Evolutionary conservation across 805 yeast genomes (phyloP), one percentile per base, ranked within the genome.

Genomic region (Yamadazyma sp.): DNA sequence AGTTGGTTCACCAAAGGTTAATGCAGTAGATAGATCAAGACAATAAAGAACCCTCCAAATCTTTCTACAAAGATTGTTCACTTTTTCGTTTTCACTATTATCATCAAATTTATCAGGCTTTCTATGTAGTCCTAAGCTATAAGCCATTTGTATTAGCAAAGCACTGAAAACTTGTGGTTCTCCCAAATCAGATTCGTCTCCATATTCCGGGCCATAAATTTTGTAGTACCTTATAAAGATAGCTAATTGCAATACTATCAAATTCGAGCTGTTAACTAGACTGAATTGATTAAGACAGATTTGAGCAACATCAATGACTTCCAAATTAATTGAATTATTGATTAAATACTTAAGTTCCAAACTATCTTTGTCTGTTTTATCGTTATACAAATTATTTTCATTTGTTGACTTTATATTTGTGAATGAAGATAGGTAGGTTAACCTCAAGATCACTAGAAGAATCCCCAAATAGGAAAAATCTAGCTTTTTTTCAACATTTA

Each of bases 101-200:
- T 47, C 52, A 11, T 19, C 13, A 45, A 42, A 31, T 26, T 24
- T 31, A 7, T 20, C 25, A 14, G 71, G 70, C 15, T 67, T 70
- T 12, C 69, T 46, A 42, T 67, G 60, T 18, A 67, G 44, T 2
- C 73, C 73, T 7, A 65, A 39, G 3, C 59, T 47, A 36, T 54
- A 56, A 2, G 70, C 67, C 65, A 65, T 62, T 35, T 65, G 63
- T 8, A 62, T 39, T 24, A 66, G 33, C 17, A 52, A 28, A 1
- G 81, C 75, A 13, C 70, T 53, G 34, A 74, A 69, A 5, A 76
- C 69, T 47, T 71, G 78, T 2, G 77, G 69, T 32, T 75, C 76
- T 25, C 78, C 81, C 36, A 76, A 81, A 49, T 76, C 83, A 3
- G 63, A 58, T 2, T 71, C 66, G 45, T 76, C 80, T 17, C 80